These are phyloP conservation scores for Cystobasidium tubakii DNA, from an alignment of 768 basidiomycete species.

Conservation along the genomic window DNA sequence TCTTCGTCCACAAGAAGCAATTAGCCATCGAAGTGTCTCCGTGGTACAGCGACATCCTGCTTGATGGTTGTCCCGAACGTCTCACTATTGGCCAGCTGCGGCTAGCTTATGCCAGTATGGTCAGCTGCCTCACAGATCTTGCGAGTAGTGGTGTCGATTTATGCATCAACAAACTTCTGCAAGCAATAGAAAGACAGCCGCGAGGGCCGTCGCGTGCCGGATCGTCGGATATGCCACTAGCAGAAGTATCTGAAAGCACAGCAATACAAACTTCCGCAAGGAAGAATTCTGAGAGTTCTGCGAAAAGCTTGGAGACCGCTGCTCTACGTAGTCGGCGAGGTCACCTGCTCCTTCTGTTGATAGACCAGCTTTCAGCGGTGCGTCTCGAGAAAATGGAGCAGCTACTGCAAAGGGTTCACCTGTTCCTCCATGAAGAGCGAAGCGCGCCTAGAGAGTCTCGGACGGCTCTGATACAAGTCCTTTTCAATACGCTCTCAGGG, in stretches of 20 bases:
- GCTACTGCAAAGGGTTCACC: conserved; percentile 23
- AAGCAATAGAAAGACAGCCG: background rate
- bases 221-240: background rate
- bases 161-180: conserved; percentile 53
- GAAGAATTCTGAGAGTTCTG: background rate
- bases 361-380: conserved; percentile 40
- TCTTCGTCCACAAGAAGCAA: conserved; percentile 59
- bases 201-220: background rate
- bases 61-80: conserved; percentile 57
- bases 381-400: conserved; percentile 26
- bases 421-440: conserved; percentile 26
- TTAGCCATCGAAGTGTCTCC: conserved; percentile 61
- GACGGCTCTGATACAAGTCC: conserved; percentile 34
- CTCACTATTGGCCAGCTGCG: conserved; percentile 64
- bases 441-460: conserved; percentile 22
- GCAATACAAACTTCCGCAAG: background rate
- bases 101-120: conserved; percentile 68
- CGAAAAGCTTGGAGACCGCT: conserved; percentile 23
- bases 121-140: conserved; percentile 57
- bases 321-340: conserved; percentile 36
- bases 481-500: conserved; percentile 38
- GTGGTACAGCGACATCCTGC: conserved; percentile 65
- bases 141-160: conserved; percentile 61
- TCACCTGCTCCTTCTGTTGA: conserved; percentile 39
- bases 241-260: conserved; percentile 10